Evolutionary conservation across 2,329 filamentous ascomycete genomes (phyloP).

Genomic region (Xylogone sp.): DNA sequence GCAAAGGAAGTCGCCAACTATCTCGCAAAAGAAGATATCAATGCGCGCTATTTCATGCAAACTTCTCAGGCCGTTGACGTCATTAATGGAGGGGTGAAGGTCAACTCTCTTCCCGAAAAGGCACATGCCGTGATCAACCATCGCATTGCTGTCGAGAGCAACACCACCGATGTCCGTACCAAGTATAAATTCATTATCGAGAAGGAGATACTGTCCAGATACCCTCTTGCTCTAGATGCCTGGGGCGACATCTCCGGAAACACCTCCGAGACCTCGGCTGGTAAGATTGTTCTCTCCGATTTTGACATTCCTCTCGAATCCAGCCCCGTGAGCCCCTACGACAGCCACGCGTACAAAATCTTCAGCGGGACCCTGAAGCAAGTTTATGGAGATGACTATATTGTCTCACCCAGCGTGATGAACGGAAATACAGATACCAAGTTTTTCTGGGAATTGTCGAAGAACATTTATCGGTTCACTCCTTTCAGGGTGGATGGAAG

Average conservation of each 20-base stretch:
- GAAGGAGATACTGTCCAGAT: conserved; percentile 39
- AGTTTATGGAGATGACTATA: conserved; percentile 14
- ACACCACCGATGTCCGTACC: conserved; percentile 6
- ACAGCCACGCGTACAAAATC: conserved; percentile 15
- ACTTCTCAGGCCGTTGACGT: conserved; percentile 54
- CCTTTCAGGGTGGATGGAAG: conserved; percentile 28
- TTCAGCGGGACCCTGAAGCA: conserved; percentile 18
- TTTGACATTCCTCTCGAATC: conserved; percentile 25
- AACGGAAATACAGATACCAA: conserved; percentile 22
- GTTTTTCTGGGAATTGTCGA: conserved; percentile 28
- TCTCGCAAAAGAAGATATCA: conserved; percentile 12
- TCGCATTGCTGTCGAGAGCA: conserved; percentile 36
- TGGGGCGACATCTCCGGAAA: conserved; percentile 31
- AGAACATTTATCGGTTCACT: conserved; percentile 36
- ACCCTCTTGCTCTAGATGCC: conserved; percentile 34
- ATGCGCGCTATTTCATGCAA: conserved; percentile 47
- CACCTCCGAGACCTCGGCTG: conserved; percentile 18
- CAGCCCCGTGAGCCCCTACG: conserved; percentile 33
- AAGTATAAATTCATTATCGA: conserved; percentile 44
- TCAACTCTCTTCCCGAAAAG: conserved; percentile 54
- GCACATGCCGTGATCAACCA: conserved; percentile 51
- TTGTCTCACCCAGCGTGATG: conserved; percentile 18
- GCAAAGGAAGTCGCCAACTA: conserved; percentile 15
- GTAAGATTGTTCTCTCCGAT: conserved; percentile 31
- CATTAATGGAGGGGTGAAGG: conserved; percentile 51